Percentiles rank a stretch among this genome's conserved stretches.
phyloP scores from a whole-genome alignment of 2,329 filamentous ascomycete genomes.

The Aspergillus uvarum region DNA sequence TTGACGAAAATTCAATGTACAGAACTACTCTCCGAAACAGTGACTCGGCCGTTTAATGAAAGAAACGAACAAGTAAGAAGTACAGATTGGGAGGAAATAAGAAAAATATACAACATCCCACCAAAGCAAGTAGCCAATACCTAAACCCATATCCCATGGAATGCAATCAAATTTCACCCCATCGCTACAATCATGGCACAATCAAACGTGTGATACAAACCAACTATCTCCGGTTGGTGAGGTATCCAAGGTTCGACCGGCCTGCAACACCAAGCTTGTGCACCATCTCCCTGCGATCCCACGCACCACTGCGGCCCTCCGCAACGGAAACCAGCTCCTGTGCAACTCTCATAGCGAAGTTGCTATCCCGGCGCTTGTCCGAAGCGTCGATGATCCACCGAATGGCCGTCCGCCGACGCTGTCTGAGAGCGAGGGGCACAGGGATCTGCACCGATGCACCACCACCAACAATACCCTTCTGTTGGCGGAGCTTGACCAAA shows the following conservation, averaged over 20 bases:
- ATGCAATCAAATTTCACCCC: neutral
- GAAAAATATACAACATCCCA: neutral
- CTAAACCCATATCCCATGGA: neutral
- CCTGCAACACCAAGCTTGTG: conserved; percentile 80
- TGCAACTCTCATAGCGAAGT: conserved; percentile 75
- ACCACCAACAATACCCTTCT: conserved; percentile 80
- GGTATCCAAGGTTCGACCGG: conserved; percentile 62
- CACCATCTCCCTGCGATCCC: conserved; percentile 74
- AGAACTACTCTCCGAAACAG: neutral
- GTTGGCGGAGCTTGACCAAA: conserved; percentile 73
- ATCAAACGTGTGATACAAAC: neutral
- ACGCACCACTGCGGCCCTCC: conserved; percentile 78
- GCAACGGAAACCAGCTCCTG: conserved; percentile 85
- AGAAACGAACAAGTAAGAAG: neutral
- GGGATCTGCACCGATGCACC: conserved; percentile 82
- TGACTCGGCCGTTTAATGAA: neutral
- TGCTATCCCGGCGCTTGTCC: conserved; percentile 70
- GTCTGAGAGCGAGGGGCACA: conserved; percentile 69
- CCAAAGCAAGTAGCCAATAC: neutral
- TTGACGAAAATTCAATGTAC: neutral
- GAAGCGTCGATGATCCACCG: conserved; percentile 88
- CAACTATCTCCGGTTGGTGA: conserved; percentile 1
- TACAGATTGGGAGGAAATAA: neutral
- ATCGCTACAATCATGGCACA: neutral
- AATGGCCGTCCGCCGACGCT: conserved; percentile 76